Base-by-base conservation (phyloP, 805 yeast genomes). In the Sugiyamaella americana region DNA sequence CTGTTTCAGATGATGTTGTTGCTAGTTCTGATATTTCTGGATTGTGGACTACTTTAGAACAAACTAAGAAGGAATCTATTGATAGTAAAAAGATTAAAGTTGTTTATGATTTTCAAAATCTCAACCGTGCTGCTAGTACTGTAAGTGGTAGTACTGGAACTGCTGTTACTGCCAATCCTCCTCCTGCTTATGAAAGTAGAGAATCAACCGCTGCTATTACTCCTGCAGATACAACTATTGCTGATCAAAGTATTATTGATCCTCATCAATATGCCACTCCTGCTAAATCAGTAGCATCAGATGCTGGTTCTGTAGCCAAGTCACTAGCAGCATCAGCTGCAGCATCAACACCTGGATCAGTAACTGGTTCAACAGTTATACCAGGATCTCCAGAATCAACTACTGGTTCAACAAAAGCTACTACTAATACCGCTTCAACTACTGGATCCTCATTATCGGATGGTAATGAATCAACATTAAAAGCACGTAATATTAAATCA, bases 41-140 rank as follows among this genome's bases (percentile, higher is more conserved):
- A 13, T 67, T 76, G 58, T 88, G 96, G 96, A 60, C 83, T n/a
- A 69, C 74, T 46, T 73, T 87, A 62, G 89, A 83, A 63, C 62
- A 75, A 30, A 74, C 73, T 62, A 72, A 40, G 17, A 38, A 34
- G 24, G 34, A 41, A 11, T 5, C 70, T 65, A 76, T 79, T 61
- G 63, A 70, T 24, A 41, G 35, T 58, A 83, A 76, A 69, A 84
- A 79, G 69, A 78, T 78, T 64, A 78, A 76, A 65, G 91, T 84
- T 46, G 73, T 70, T 59, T 80, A 78, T 58, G 58, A 69, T 35
- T 57, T 71, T 48, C 32, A 26, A 8, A 13, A 13, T 26, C 56
- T 46, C 37, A 52, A 40, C 37, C 49, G 53, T 34, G 55, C 42
- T 10, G 57, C 48, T 23, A 56, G 55, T 22, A 50, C 48, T 36